Percentiles rank a stretch among this genome's conserved stretches.
Evolutionary conservation across 2,329 filamentous ascomycete genomes (phyloP).

Genomic region (Fusarium chaquense): DNA sequence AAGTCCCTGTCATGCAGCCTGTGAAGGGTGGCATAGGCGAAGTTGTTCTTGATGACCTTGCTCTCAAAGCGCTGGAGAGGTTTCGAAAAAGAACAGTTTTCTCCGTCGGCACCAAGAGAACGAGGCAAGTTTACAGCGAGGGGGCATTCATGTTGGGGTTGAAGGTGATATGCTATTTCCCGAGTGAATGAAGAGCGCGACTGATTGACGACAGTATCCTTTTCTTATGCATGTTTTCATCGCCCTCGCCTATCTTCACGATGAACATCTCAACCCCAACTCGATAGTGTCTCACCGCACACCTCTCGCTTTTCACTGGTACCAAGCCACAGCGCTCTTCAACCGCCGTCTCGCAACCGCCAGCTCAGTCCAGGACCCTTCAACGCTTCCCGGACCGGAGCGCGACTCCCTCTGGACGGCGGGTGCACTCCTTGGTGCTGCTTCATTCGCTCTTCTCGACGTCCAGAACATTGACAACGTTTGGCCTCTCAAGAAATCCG

Average conservation of each 20-base stretch:
- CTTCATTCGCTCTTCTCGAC: constrained; percentile 60
- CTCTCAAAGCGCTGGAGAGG: constrained; percentile 54
- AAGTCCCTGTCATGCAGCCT: constrained; percentile 46
- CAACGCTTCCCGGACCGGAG: constrained; percentile 51
- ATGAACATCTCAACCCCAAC: constrained; percentile 55
- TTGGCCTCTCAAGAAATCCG: constrained; percentile 66
- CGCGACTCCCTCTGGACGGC: constrained; percentile 63
- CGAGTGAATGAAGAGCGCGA: neutral
- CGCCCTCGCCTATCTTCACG: constrained; percentile 65
- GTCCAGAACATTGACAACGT: constrained; percentile 57
- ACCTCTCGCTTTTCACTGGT: constrained; percentile 60
- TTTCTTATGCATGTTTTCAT: constrained; percentile 68
- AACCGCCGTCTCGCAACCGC: constrained; percentile 55
- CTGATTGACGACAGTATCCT: constrained; percentile 53
- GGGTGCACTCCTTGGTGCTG: constrained; percentile 60
- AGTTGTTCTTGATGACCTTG: constrained; percentile 51
- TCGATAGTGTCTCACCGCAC: constrained; percentile 42
- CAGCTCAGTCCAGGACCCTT: constrained; percentile 41
- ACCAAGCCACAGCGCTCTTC: constrained; percentile 62
- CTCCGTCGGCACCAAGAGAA: constrained; percentile 53
- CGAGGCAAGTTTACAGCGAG: constrained; percentile 51
- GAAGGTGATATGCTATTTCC: constrained; percentile 46
- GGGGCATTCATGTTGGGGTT: constrained; percentile 55
- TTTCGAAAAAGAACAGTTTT: constrained; percentile 59
- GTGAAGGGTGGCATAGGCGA: constrained; percentile 22